Base-by-base conservation (phyloP, 108 stramenopile genomes). In the Aurantiochytrium sp. region DNA sequence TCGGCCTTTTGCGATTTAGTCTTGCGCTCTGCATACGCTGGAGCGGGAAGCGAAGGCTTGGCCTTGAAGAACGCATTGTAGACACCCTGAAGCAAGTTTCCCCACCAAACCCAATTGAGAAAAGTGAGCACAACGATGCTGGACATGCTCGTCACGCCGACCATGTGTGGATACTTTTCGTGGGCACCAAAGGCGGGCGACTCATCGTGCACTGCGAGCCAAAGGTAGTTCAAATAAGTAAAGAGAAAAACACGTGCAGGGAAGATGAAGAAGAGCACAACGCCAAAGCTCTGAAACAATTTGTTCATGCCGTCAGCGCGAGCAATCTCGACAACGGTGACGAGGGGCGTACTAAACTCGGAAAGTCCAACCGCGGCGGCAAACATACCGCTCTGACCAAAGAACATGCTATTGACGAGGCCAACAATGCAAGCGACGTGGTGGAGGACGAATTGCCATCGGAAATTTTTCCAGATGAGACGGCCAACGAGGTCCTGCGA, bases 101-200 rank as follows among this genome's bases (percentile, higher is more conserved):
- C n/a, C 76, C 76, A 83, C 76, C 76, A 83, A 8, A 83, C 28
- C 76, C 76, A 83, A 23, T 83, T 83, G 51, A 83, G 76, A 0
- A 47, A 12, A 12, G 76, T 53, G 49, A 83, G 76, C 44, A 83
- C 12, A 23, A 6, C 12, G 45, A 83, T 83, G 51, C 49, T 28
- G 4, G 49, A 6, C 76, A 83, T 53, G 76, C 76, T 53, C 8
- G 51, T 83, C 0, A 83, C 4, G 51, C 51, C 51, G 76, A 53
- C 76, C 14, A 83, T 23, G 4, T 53, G n/a, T 18, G 19, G 19
- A 8, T 47, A 83, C 12, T 83, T 47, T 43, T 10, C 42, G 64
- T 42, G 64, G 45, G 76, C 49, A 16, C 76, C 76, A 53, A 83
- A 83, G 35, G 64, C 64, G 6, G 76, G 76, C 10, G 76, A 47